Percentiles rank a stretch among this genome's conserved stretches.
These are phyloP conservation scores for Neofusicoccum sp. DNA, from an alignment of 2,329 filamentous ascomycete species.

Conservation along the genomic window DNA sequence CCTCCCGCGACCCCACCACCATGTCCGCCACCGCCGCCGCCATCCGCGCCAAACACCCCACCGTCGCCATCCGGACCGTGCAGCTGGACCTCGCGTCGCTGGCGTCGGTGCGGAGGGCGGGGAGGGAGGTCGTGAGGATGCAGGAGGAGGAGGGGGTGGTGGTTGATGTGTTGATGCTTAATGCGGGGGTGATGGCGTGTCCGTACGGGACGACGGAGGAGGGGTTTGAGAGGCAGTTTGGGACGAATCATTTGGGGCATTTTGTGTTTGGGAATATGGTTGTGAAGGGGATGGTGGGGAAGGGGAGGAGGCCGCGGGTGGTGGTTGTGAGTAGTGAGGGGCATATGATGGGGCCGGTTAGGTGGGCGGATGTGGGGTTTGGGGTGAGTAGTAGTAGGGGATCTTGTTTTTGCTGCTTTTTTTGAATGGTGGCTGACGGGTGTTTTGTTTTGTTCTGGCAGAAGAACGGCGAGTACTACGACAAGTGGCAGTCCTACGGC, in stretches of 20 bases:
- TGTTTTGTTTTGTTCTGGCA: conserved; percentile 36
- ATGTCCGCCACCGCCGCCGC: conserved; percentile 42
- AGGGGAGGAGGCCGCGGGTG: conserved; percentile 33
- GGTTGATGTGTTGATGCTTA: conserved; percentile 50
- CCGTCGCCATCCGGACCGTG: conserved; percentile 36
- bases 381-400: background rate
- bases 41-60: conserved; percentile 37
- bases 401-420: conserved; percentile 23
- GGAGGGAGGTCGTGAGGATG: conserved; percentile 32
- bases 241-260: conserved; percentile 50
- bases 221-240: conserved; percentile 50
- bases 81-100: conserved; percentile 42
- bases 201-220: conserved; percentile 37
- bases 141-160: conserved; percentile 25
- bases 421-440: background rate
- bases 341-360: conserved; percentile 23
- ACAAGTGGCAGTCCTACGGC: conserved; percentile 25
- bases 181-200: conserved; percentile 42
- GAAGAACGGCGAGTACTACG: conserved; percentile 14
- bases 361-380: conserved; percentile 28
- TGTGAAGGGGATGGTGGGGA: conserved; percentile 39
- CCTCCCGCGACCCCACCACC: conserved; percentile 48
- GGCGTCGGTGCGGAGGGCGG: conserved; percentile 38
- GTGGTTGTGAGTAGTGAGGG: conserved; percentile 33
- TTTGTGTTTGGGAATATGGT: conserved; percentile 49